Base-by-base conservation (phyloP, 176 grass and related monocot genomes). In the Cenchrus americanus region DNA sequence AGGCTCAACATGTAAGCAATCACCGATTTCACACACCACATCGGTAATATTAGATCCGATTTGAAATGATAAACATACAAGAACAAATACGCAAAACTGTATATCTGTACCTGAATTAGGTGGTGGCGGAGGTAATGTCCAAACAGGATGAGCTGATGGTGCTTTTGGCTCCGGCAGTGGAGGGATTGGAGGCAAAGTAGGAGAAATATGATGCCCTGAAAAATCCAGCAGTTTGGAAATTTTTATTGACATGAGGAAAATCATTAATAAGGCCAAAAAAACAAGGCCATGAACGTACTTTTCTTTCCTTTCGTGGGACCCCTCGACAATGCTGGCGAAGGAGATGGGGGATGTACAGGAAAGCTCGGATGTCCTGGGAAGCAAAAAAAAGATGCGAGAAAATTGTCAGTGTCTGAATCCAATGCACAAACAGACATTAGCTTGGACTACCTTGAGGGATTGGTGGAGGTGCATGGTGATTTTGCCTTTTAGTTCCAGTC, bases 71-170 rank as follows among this genome's bases (percentile, higher is more conserved):
- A 79, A 53, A 78, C 0, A 4, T 51, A 67, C 3, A 3, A 79
- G 22, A 79, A 72, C 60, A 23, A 5, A 62, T 44, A 84, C 19
- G 37, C 30, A 63, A 63, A 60, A 68, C 23, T 71, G 30, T 84
- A 96, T 93, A 60, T 63, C 23, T 71, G 30, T 84, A 96, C 97
- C 87, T 66, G 83, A 84, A 84, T 99, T 96, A 85, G 97, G 97
- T 86, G 97, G 97, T 13, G 97, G 97, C 51, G 97, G 97, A 46
- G 97, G 97, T 70, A 99, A 80, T 78, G 91, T 52, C 97, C 91
- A 92, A 17, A 92, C 83, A 85, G 83, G 83, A 80, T 88, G 91
- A 49, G 91, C 68, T 82, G 82, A 75, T 71, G 88, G 84, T 89
- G 83, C 91, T 71, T 52, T 90, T 30, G 91, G 79, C 22, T 85